phyloP scores from a whole-genome alignment of 2,329 filamentous ascomycete species.

The Verticillium tricorpus region DNA sequence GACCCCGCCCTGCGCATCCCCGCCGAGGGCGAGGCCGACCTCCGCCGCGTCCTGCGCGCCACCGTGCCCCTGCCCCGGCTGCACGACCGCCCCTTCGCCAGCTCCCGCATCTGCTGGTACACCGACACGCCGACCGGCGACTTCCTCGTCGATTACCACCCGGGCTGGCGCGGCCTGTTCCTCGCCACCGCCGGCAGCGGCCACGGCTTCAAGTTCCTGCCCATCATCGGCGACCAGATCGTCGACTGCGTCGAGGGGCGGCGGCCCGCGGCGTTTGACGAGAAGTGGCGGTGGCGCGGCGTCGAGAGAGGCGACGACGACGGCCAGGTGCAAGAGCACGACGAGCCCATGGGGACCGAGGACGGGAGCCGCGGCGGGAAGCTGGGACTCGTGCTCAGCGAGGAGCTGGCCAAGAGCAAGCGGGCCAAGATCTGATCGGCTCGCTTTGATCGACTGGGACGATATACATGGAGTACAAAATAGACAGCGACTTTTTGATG shows the following conservation, averaged over 20 bases:
- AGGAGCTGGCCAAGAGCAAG: conserved; percentile 29
- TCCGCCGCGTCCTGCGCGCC: conserved; percentile 56
- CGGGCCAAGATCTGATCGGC: neutral
- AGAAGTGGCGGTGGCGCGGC: conserved; percentile 60
- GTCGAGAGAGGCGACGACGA: conserved; percentile 33
- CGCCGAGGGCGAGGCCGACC: conserved; percentile 54
- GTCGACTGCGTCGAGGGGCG: conserved; percentile 48
- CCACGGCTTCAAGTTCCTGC: conserved; percentile 66
- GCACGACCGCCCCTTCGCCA: conserved; percentile 53
- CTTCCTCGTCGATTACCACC: conserved; percentile 68
- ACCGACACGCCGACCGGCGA: conserved; percentile 68
- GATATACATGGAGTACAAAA: neutral
- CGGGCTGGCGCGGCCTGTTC: conserved; percentile 53
- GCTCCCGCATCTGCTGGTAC: conserved; percentile 70
- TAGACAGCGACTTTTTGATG: neutral
- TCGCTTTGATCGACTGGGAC: neutral
- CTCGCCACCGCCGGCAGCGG: conserved; percentile 60
- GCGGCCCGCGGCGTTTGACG: conserved; percentile 44
- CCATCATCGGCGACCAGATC: conserved; percentile 59
- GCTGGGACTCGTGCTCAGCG: conserved; percentile 39
- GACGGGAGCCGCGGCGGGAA: conserved; percentile 49
- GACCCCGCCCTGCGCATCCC: conserved; percentile 47
- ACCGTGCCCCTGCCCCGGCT: conserved; percentile 55
- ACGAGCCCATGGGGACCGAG: conserved; percentile 38
- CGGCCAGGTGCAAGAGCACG: conserved; percentile 29